phyloP scores from a whole-genome alignment of 805 yeast species.

The Brettanomyces sp. region DNA sequence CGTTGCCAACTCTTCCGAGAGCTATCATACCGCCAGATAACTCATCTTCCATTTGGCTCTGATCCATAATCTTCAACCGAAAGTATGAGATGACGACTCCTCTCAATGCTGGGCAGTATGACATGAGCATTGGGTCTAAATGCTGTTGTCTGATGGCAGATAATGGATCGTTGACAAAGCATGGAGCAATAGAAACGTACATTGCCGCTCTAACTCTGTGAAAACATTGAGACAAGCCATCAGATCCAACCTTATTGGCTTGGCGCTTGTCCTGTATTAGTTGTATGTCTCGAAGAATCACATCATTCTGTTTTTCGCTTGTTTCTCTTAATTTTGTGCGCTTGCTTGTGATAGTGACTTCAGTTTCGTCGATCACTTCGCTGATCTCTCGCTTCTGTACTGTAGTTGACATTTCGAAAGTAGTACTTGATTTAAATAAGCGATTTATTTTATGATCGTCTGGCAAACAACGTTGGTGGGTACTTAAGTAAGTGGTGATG shows the following conservation, averaged over 20 bases:
- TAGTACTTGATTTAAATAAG: not conserved
- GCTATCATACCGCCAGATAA: constrained; percentile 28
- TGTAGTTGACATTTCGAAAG: not conserved
- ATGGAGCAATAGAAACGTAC: constrained; percentile 85
- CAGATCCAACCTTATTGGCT: constrained; percentile 14
- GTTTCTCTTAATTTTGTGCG: not conserved
- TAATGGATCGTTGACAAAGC: constrained; percentile 55
- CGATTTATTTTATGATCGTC: no score
- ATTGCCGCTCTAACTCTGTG: constrained; percentile 48
- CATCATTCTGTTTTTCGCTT: not conserved
- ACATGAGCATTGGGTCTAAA: constrained; percentile 82
- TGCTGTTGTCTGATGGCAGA: constrained; percentile 83
- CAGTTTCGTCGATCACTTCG: not conserved
- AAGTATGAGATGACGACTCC: constrained; percentile 83
- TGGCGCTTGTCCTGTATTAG: not conserved
- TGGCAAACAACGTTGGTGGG: no score
- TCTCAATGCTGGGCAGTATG: constrained; percentile 56
- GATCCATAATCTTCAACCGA: constrained; percentile 46
- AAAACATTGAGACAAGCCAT: constrained; percentile 61
- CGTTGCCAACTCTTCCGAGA: constrained; percentile 61
- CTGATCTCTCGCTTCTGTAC: not conserved
- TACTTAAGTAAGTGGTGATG: no score
- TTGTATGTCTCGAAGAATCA: not conserved
- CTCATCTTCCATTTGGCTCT: constrained; percentile 29
- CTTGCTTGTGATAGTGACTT: not conserved